phyloP scores from a whole-genome alignment of 1,284 basidiomycete species.

The Apiotrichum veenhuisii region DNA sequence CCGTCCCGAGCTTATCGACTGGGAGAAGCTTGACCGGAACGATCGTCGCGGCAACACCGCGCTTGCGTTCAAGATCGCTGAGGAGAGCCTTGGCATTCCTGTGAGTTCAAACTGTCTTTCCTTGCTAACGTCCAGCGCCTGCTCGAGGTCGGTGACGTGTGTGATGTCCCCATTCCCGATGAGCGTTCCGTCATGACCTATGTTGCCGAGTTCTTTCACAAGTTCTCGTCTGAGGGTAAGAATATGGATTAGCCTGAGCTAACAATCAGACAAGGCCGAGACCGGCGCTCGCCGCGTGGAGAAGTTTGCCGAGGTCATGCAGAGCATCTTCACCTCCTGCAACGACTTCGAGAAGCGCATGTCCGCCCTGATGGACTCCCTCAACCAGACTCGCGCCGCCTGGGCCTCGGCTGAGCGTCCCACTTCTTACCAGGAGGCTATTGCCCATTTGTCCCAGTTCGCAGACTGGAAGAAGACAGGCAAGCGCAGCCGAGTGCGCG shows the following conservation, averaged over 20 bases:
- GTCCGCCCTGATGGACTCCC: constrained; percentile 57
- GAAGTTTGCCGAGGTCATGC: constrained; percentile 94
- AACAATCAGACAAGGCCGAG: constrained; percentile 76
- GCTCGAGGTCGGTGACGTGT: constrained; percentile 94
- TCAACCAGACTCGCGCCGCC: constrained; percentile 60
- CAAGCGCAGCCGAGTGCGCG: constrained; percentile 82
- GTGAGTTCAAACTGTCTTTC: constrained; percentile 54
- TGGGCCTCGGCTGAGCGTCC: constrained; percentile 64
- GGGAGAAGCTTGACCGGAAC: constrained; percentile 72
- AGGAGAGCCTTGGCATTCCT: constrained; percentile 80
- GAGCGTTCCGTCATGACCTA: constrained; percentile 73
- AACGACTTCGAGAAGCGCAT: constrained; percentile 94
- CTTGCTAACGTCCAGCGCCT: constrained; percentile 61
- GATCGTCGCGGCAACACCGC: constrained; percentile 77
- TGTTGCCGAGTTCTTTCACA: constrained; percentile 91
- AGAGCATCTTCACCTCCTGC: constrained; percentile 51
- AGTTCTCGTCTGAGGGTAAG: constrained; percentile 92
- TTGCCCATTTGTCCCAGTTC: constrained; percentile 69
- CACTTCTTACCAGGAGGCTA: constrained; percentile 76
- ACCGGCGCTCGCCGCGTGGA: constrained; percentile 89
- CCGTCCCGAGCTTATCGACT: constrained; percentile 87
- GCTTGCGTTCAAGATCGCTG: constrained; percentile 80
- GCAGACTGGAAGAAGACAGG: constrained; percentile 77
- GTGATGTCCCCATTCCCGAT: constrained; percentile 80
- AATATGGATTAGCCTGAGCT: background rate